Conservation (phyloP, 73 alveolate species). For the Tetrahymena malaccensis region DNA sequence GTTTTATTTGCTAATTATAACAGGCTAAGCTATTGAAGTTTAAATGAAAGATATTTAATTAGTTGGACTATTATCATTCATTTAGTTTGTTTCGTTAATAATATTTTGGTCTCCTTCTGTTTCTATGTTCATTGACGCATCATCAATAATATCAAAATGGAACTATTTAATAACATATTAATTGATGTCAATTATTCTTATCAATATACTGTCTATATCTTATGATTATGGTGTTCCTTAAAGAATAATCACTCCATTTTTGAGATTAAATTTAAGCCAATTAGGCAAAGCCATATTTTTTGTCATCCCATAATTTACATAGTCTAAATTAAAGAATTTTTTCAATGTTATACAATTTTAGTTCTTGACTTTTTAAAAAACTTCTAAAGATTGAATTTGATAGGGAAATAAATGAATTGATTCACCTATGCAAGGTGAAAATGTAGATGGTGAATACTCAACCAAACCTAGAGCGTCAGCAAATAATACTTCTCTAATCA, state of each 20-base stretch:
- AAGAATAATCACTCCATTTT: neutral
- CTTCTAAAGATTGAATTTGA: neutral
- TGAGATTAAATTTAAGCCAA: neutral
- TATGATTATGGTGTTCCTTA: neutral
- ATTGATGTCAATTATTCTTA: neutral
- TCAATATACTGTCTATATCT: neutral
- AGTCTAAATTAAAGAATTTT: neutral
- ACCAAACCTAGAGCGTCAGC: neutral
- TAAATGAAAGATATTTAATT: too few species aligned
- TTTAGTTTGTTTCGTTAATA: too few species aligned
- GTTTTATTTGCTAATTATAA: too few species aligned
- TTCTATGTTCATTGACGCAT: neutral
- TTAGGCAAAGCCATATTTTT: neutral
- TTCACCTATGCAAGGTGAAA: neutral
- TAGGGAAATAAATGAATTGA: neutral
- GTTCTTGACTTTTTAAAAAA: neutral
- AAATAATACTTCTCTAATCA: neutral
- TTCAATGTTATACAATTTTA: neutral
- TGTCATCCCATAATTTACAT: neutral
- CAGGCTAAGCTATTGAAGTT: too few species aligned
- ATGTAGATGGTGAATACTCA: neutral
- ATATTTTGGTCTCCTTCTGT: too few species aligned
- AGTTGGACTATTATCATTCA: too few species aligned
- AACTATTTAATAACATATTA: neutral
- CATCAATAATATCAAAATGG: neutral